Evolutionary conservation across 73 alveolate species (phyloP).

Genomic region (Paramecium tetraurelia): DNA sequence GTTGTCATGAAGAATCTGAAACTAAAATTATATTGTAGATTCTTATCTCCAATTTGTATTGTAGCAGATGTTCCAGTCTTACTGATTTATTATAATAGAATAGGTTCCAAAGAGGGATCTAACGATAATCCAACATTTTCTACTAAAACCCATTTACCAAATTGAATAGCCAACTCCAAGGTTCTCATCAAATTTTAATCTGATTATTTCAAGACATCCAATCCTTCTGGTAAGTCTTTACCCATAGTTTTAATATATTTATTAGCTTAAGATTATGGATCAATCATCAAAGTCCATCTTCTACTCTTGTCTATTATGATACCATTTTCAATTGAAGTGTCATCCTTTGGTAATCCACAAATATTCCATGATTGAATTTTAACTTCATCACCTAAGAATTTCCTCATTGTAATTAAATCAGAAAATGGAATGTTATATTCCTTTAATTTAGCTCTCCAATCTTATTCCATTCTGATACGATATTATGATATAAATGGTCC

Average conservation of each 20-base stretch:
- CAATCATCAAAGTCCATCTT: constrained; percentile 98
- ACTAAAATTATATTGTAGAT: constrained; percentile 80
- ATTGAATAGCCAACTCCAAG: constrained; percentile 74
- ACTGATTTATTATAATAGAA: constrained; percentile 80
- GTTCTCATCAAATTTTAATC: constrained; percentile 70
- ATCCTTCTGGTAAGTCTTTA: constrained; percentile 84
- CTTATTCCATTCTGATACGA: constrained; percentile 88
- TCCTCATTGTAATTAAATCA: constrained; percentile 85
- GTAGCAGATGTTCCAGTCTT: constrained; percentile 78
- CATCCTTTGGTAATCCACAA: constrained; percentile 93
- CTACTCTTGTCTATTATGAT: constrained; percentile 89
- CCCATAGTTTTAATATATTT: constrained; percentile 98
- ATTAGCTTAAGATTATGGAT: constrained; percentile 97
- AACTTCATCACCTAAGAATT: constrained; percentile 94
- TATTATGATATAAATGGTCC: constrained; percentile 98
- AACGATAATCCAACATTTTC: constrained; percentile 88
- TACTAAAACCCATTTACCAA: constrained; percentile 92
- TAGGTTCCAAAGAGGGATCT: constrained; percentile 92
- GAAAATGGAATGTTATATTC: constrained; percentile 81
- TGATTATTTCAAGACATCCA: constrained; percentile 65
- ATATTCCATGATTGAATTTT: constrained; percentile 93
- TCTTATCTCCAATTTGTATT: constrained; percentile 89
- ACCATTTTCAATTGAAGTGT: constrained; percentile 94
- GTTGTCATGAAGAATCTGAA: constrained; percentile 98
- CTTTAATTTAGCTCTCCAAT: constrained; percentile 90